Evolutionary conservation across 495 filamentous ascomycete genomes (phyloP).

Genomic region (Bombardia bombarda): DNA sequence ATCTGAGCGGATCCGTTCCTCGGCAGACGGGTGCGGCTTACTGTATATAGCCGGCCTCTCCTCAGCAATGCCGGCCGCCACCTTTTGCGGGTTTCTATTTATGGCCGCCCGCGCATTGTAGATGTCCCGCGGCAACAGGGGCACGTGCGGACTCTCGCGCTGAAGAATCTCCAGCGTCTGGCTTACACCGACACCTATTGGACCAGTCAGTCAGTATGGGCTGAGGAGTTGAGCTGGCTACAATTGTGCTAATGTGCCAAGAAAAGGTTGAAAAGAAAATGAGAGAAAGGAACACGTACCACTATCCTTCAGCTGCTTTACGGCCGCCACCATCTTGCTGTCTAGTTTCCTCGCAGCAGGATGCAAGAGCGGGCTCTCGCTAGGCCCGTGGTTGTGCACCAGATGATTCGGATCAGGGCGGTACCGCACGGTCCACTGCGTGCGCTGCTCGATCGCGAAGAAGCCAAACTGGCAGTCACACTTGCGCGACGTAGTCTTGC

Average conservation of each 20-base stretch:
- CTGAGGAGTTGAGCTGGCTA: too few relatives aligned
- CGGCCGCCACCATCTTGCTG: slow-evolving; percentile 49
- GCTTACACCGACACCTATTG: slow-evolving; percentile 47
- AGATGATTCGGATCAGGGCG: slow-evolving; percentile 41
- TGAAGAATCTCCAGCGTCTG: slow-evolving; percentile 50
- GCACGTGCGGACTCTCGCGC: slow-evolving; percentile 45
- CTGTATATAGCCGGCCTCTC: slow-evolving; percentile 48
- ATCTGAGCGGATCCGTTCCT: slow-evolving; percentile 48
- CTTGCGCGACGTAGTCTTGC: slow-evolving; percentile 50
- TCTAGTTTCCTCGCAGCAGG: slow-evolving; percentile 49
- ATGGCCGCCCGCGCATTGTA: slow-evolving; percentile 52
- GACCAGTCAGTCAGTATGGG: slow-evolving; percentile 13
- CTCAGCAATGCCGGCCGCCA: slow-evolving; percentile 41
- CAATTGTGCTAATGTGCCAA: too few relatives aligned
- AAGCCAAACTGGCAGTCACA: slow-evolving; percentile 52
- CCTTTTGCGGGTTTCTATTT: slow-evolving; percentile 48
- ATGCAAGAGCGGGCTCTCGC: slow-evolving; percentile 47
- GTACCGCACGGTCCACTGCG: slow-evolving; percentile 49
- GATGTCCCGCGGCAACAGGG: slow-evolving; percentile 46
- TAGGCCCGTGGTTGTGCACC: slow-evolving; percentile 47
- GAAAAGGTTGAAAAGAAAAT: too few relatives aligned
- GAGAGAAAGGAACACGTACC: slow-evolving; percentile 27
- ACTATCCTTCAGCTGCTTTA: slow-evolving; percentile 46
- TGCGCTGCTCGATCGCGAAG: slow-evolving; percentile 49
- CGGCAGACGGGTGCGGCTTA: slow-evolving; percentile 46